Conservation (phyloP, 371 early-diverging fungal species). For the Saksenaea oblongispora region DNA sequence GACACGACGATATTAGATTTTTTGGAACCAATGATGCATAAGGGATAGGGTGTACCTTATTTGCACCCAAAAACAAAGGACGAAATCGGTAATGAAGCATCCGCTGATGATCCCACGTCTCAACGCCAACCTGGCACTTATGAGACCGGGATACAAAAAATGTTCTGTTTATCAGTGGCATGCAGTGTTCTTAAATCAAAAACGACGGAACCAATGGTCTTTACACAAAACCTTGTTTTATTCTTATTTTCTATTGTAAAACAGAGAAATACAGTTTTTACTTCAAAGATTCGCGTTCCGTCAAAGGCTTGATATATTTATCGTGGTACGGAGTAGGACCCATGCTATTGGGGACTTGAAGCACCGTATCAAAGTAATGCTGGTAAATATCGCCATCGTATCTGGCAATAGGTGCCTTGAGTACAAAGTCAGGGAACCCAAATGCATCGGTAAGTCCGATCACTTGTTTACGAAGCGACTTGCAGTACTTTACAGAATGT, state of each 20-base stretch:
- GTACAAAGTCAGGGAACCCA: slow-evolving; percentile 64
- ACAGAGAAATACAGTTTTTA: neutral
- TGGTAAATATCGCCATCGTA: slow-evolving; percentile 66
- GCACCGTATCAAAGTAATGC: slow-evolving; percentile 28
- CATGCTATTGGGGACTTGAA: slow-evolving; percentile 26
- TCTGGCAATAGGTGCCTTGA: slow-evolving; percentile 68
- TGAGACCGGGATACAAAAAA: too few relatives aligned
- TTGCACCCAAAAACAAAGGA: too few relatives aligned
- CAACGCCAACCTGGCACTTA: too few relatives aligned
- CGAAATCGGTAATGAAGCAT: too few relatives aligned
- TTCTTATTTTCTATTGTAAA: too few relatives aligned
- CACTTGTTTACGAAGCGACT: slow-evolving; percentile 57
- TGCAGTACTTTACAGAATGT: slow-evolving; percentile 31
- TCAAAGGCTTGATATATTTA: slow-evolving; percentile 29
- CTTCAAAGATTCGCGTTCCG: slow-evolving; percentile 16
- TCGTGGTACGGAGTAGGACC: slow-evolving; percentile 28
- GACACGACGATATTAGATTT: too few relatives aligned
- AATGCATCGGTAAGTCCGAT: slow-evolving; percentile 67
- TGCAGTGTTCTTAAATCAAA: too few relatives aligned
- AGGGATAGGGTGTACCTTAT: too few relatives aligned
- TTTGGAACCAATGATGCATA: too few relatives aligned
- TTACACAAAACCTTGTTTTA: neutral
- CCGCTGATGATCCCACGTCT: too few relatives aligned
- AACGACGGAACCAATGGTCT: neutral
- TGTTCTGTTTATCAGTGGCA: too few relatives aligned